These are phyloP conservation scores for Hypsizygus marmoreus DNA, from an alignment of 768 basidiomycete species.

Conservation along the genomic window DNA sequence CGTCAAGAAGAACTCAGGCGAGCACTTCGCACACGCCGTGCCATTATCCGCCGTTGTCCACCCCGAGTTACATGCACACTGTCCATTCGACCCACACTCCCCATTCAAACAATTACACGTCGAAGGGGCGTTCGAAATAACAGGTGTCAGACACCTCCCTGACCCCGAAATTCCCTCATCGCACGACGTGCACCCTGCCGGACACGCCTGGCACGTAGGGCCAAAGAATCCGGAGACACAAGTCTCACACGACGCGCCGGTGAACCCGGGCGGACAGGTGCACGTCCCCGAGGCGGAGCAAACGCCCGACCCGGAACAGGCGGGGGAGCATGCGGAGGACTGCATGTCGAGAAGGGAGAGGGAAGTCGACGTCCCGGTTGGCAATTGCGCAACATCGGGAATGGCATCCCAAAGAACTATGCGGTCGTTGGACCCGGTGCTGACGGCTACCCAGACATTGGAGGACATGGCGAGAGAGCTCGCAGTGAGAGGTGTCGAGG, in stretches of 20 bases:
- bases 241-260: conserved; percentile 76
- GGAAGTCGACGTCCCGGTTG: conserved; percentile 45
- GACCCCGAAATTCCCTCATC: conserved; percentile 80
- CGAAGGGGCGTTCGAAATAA: conserved; percentile 53
- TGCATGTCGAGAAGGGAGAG: conserved; percentile 72
- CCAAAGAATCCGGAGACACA: conserved; percentile 81
- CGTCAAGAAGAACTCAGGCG: conserved; percentile 72
- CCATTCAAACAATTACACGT: conserved; percentile 87
- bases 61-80: conserved; percentile 76
- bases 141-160: conserved; percentile 65
- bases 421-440: conserved; percentile 54
- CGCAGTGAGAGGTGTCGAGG: conserved; percentile 51
- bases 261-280: conserved; percentile 72
- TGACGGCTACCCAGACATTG: conserved; percentile 69
- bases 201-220: conserved; percentile 67
- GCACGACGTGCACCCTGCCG: conserved; percentile 66
- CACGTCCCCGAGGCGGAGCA: conserved; percentile 76
- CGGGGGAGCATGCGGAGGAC: conserved; percentile 72
- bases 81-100: conserved; percentile 63
- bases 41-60: conserved; percentile 74
- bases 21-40: conserved; percentile 76
- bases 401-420: conserved; percentile 79
- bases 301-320: conserved; percentile 71
- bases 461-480: conserved; percentile 69
- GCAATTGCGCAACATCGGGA: conserved; percentile 73